Evolutionary conservation across 2,329 filamentous ascomycete species (phyloP).

Genomic region (Penicillium oxalicum): DNA sequence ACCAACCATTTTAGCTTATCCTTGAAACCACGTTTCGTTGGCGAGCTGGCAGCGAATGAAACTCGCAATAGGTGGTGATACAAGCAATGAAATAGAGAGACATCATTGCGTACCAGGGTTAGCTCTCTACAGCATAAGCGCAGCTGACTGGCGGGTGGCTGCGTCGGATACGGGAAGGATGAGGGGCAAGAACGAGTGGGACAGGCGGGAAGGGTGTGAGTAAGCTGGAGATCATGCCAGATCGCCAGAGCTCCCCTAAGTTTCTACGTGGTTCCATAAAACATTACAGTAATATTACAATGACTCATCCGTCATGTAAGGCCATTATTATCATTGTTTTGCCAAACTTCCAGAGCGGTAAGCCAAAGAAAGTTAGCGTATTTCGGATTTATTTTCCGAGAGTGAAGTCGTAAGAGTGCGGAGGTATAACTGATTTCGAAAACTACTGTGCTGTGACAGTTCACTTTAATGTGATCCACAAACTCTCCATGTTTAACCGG

Average conservation of each 20-base stretch:
- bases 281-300: background rate
- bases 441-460: too few relatives aligned
- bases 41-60: background rate
- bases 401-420: too few relatives aligned
- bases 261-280: background rate
- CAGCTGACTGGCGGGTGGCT: constrained; percentile 1
- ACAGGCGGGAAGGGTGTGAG: background rate
- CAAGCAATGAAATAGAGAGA: background rate
- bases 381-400: too few relatives aligned
- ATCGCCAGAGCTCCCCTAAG: background rate
- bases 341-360: too few relatives aligned
- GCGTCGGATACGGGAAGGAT: background rate
- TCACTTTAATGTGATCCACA: too few relatives aligned
- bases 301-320: background rate
- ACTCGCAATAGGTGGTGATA: constrained; percentile 1
- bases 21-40: background rate
- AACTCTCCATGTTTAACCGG: too few relatives aligned
- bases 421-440: too few relatives aligned
- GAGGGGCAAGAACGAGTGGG: constrained; percentile 1
- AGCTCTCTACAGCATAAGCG: constrained; percentile 1
- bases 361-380: too few relatives aligned
- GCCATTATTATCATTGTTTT: background rate
- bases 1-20: background rate
- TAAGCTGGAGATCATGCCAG: constrained; percentile 3
- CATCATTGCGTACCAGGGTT: background rate